Percentiles rank a stretch among this genome's conserved stretches.
These are phyloP conservation scores for Linum usitatissimum DNA, from an alignment of 345 rosid species.

Conservation along the genomic window DNA sequence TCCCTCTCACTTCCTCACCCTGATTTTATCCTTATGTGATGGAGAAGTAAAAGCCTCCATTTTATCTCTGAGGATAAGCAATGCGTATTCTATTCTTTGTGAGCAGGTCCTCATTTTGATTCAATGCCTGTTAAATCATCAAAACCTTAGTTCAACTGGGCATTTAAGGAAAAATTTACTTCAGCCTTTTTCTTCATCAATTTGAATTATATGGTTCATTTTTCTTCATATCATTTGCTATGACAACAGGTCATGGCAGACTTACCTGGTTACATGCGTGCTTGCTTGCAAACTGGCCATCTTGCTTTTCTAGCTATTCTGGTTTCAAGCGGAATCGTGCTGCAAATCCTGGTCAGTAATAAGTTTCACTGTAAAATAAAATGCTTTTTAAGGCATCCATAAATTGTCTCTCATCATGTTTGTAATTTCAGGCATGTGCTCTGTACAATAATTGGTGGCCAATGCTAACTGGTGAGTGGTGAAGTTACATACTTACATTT, in stretches of 20 bases:
- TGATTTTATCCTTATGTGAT: no score
- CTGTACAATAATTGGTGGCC: conserved; percentile 96
- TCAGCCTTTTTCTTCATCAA: no score
- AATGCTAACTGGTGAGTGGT: conserved; percentile 61
- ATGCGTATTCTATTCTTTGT: no score
- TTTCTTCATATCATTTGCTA: conserved; percentile 22
- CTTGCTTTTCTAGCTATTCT: conserved; percentile 75
- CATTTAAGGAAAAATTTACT: no score
- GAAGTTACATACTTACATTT: not conserved
- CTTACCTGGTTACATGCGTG: conserved; percentile 54
- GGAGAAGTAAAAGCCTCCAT: no score
- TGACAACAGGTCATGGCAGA: conserved; percentile 47
- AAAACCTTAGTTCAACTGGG: no score
- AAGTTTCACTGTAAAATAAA: not conserved
- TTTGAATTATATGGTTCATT: not conserved
- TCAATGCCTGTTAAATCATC: no score
- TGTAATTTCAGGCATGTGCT: conserved; percentile 73
- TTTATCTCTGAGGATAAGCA: no score
- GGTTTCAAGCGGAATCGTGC: conserved; percentile 73
- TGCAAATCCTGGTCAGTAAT: conserved; percentile 74
- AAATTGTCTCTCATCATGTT: conserved; percentile 11
- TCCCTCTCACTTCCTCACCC: no score
- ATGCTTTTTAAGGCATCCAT: not conserved
- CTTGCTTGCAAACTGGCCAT: conserved; percentile 75
- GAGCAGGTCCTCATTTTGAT: no score